Conservation (phyloP, 306 rosid species). For the Luffa aegyptiaca region DNA sequence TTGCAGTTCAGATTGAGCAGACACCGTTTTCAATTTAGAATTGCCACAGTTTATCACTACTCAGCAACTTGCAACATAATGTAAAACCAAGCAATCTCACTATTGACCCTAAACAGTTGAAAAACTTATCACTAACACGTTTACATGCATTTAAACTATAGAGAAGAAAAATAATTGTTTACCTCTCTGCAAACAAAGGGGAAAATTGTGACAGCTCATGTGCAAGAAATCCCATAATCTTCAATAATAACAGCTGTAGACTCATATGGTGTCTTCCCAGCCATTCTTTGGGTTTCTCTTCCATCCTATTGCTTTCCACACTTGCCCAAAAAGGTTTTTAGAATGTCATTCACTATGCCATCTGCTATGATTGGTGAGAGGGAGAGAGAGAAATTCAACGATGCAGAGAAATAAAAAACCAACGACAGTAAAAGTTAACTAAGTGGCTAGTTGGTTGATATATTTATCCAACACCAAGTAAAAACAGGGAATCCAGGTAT, state of each 20-base stretch:
- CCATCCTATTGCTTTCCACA: constrained; percentile 87
- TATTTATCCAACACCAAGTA: neutral
- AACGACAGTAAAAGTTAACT: neutral
- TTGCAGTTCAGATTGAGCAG: neutral
- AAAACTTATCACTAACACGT: neutral
- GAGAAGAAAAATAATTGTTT: constrained; percentile 8
- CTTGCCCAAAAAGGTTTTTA: constrained; percentile 38
- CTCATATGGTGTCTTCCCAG: constrained; percentile 62
- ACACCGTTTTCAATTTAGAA: neutral
- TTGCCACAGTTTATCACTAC: neutral
- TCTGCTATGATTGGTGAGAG: constrained; percentile 21
- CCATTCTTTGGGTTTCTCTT: constrained; percentile 49
- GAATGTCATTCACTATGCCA: constrained; percentile 46
- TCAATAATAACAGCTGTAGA: constrained; percentile 49
- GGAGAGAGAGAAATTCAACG: neutral
- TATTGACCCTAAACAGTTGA: neutral
- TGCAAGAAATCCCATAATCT: constrained; percentile 67
- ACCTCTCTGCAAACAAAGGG: constrained; percentile 59
- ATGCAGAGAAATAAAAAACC: neutral
- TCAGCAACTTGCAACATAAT: neutral
- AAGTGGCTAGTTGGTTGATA: neutral
- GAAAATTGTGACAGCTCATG: constrained; percentile 41
- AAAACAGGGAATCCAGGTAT: neutral
- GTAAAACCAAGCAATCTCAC: neutral
- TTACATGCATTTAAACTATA: neutral